Evolutionary conservation across 1,284 basidiomycete genomes (phyloP).

Genomic region (Bjerkandera adusta): DNA sequence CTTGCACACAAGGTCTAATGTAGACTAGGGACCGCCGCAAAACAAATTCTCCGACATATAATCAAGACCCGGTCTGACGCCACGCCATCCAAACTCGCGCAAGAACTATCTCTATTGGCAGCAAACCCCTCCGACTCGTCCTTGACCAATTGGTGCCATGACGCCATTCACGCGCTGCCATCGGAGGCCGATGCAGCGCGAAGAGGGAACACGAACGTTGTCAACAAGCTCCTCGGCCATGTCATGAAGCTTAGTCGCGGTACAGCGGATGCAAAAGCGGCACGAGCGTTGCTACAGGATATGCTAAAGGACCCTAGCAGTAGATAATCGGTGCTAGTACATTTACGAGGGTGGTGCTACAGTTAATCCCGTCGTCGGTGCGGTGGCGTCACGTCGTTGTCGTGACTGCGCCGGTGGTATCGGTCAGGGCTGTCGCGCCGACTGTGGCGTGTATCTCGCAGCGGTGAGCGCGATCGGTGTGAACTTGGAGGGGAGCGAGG

Average conservation of each 20-base stretch:
- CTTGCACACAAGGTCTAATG: conserved; percentile 7
- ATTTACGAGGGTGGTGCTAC: background rate
- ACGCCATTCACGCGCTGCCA: conserved; percentile 68
- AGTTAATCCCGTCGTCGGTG: conserved; percentile 3
- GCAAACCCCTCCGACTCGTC: conserved; percentile 33
- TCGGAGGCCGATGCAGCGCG: conserved; percentile 69
- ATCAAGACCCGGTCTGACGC: conserved; percentile 43
- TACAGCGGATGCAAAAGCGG: conserved; percentile 64
- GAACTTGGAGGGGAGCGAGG: background rate
- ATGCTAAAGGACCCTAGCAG: conserved; percentile 30
- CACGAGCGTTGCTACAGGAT: conserved; percentile 43
- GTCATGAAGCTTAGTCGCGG: conserved; percentile 88
- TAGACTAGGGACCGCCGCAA: conserved; percentile 63
- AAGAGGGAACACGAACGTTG: conserved; percentile 75
- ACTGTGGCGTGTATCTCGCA: background rate
- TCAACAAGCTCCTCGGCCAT: conserved; percentile 86
- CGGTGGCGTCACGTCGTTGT: conserved; percentile 7
- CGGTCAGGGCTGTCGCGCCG: no score
- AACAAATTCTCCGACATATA: conserved; percentile 65
- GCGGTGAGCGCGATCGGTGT: background rate
- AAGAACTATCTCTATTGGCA: conserved; percentile 46
- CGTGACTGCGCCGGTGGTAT: conserved; percentile 1
- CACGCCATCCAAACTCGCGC: conserved; percentile 44
- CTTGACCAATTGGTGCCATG: conserved; percentile 53
- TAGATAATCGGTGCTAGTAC: background rate